Percentiles rank a stretch among this genome's conserved stretches.
Evolutionary conservation across 2,329 filamentous ascomycete species (phyloP).

Genomic region (Alternaria panax): DNA sequence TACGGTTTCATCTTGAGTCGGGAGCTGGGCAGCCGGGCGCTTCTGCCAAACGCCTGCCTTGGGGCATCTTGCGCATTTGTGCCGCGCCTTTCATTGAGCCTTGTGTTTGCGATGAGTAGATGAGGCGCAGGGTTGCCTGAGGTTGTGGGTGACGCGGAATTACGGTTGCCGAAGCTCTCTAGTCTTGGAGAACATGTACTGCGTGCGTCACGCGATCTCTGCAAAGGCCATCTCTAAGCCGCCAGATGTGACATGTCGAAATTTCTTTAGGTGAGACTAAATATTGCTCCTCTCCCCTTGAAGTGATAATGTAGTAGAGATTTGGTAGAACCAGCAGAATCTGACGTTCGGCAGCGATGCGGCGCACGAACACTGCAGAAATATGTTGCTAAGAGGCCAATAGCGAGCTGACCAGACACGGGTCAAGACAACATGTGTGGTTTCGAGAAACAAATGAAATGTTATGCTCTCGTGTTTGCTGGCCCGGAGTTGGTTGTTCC

Average conservation of each 20-base stretch:
- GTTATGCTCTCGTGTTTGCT: neutral
- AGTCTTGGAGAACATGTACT: neutral
- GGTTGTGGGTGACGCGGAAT: neutral
- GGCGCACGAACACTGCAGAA: neutral
- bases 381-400: neutral
- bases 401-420: neutral
- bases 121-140: neutral
- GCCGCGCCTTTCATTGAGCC: slow-evolving; percentile 1
- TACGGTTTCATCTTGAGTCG: slow-evolving; percentile 37
- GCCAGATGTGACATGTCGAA: neutral
- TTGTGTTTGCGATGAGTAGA: neutral
- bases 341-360: neutral
- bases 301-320: neutral
- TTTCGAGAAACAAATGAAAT: neutral
- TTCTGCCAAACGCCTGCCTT: slow-evolving; percentile 8
- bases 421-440: neutral
- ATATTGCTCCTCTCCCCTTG: neutral
- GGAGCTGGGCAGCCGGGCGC: slow-evolving; percentile 25
- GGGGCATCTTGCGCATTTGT: slow-evolving; percentile 1
- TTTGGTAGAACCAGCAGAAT: neutral
- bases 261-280: neutral
- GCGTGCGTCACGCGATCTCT: neutral
- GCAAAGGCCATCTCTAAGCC: neutral
- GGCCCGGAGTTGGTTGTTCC: slow-evolving; percentile 19
- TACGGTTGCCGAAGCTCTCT: neutral